Base-by-base conservation (phyloP, 306 rosid genomes). In the Elaeagnus macrophylla region DNA sequence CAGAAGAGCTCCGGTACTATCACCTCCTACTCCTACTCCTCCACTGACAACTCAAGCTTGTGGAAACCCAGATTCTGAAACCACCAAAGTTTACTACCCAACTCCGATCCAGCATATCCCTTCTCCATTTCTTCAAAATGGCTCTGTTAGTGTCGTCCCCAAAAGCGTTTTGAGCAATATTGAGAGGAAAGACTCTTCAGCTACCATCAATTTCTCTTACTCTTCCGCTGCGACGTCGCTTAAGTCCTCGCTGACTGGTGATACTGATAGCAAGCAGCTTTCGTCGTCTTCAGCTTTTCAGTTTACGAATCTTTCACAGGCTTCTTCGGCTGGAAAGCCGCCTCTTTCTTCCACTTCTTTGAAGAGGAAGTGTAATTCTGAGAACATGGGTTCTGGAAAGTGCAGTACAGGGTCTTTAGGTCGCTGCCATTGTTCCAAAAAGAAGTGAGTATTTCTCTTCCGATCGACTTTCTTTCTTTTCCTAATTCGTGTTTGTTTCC, bases 61-160 rank as follows among this genome's bases (percentile, higher is more conserved):
- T 1, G 42, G 61, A 12, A 51, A 1, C 37, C 51, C 19, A 5
- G 52, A 41, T 20, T 10, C 70, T 16, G 55, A 69, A 3, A n/a
- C 58, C 3, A n/a, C 58, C 3, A 72, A 47, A 47, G 56, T 72
- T 40, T 80, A 53, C 59, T 65, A 70, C 18, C 89, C 83, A 1
- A 83, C 81, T 18, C 90, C 97, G 65, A 63, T 89, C 53, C 90
- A 81, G 78, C 97, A 81, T 79, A 83, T 89, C 83, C 95, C 94
- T 0, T 74, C 85, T 1, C 59, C 32, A 25, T 25, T 53, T 1
- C 66, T 32, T 7, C 70, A 60, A 13, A 65, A 6, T 14, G 39
- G 56, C 13, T 66, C 25, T 16, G 25, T 11, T 37, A 32, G 15
- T 54, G 48, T 54, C 49, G 16, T 53, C 47, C 54, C 51, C 8